These are phyloP conservation scores for Aspergillus leporis DNA, from an alignment of 495 filamentous ascomycete genomes.

Conservation along the genomic window DNA sequence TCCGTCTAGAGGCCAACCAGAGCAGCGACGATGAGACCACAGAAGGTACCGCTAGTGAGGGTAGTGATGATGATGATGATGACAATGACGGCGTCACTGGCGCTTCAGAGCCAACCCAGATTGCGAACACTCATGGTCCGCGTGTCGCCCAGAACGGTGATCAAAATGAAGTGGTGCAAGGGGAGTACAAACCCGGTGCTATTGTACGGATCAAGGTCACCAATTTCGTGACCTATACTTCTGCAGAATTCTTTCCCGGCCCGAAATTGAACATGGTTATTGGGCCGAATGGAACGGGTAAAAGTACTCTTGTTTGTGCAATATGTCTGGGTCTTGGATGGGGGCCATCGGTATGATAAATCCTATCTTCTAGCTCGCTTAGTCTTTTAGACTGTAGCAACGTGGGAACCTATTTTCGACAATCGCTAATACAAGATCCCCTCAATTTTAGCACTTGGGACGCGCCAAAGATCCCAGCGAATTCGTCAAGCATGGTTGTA, in stretches of 20 bases:
- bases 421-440: background rate
- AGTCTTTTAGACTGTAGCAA: background rate
- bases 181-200: conserved; percentile 71
- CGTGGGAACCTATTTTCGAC: background rate
- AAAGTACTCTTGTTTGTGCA: conserved; percentile 95
- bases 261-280: conserved; percentile 98
- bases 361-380: no score
- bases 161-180: conserved; percentile 17
- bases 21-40: conserved; percentile 13
- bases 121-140: background rate
- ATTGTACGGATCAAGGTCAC: conserved; percentile 83
- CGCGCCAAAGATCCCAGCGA: conserved; percentile 82
- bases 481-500: conserved; percentile 88
- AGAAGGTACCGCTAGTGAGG: conserved; percentile 15
- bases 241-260: conserved; percentile 84
- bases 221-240: conserved; percentile 96
- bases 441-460: conserved; percentile 67
- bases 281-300: conserved; percentile 95
- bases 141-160: conserved; percentile 1
- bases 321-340: conserved; percentile 93
- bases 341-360: conserved; percentile 58
- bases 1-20: conserved; percentile 25
- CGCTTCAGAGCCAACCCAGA: conserved; percentile 10
- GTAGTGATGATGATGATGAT: conserved; percentile 8
- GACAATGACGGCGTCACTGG: background rate